Base-by-base conservation (phyloP, 768 basidiomycete genomes). In the Ephemerocybe angulata region DNA sequence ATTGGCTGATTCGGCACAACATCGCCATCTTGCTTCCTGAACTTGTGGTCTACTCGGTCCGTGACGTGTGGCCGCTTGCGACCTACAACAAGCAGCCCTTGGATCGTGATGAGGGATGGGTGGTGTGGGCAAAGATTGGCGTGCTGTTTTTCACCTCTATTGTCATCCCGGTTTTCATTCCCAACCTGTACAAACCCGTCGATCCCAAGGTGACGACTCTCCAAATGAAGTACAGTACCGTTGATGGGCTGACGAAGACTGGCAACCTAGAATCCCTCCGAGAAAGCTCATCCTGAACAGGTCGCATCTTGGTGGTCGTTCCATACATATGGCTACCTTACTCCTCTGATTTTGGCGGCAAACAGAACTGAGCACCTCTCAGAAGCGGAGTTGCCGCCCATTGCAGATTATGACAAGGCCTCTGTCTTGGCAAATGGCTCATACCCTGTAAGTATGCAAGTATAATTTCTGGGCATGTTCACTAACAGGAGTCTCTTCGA, bases 341-440 rank as follows among this genome's bases (percentile, higher is more conserved):
- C 87, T 55, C 72, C 76, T 1, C 65, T 79, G 33, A 67, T 86
- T 22, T 73, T 75, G 53, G 60, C 69, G 29, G 82, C 79, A 3
- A 75, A 76, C 57, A 69, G 72, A 12, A 60, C 76, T n/a, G 65
- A 74, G 3, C 81, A 80, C 62, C 65, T 86, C 1, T 63, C 79
- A 0, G 69, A 73, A 40, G 82, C 86, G 44, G 65, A 82, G 48
- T 67, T 87, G 27, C 84, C 85, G 13, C 82, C 82, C 2, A 75
- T 88, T 70, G 82, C 83, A 2, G 86, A 88, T 57, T 81, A 81
- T 52, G 87, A 88, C 57, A 52, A 64, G 52, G 68, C 69, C 3
- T 49, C 63, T 22, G 54, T 65, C 47, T 52, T 72, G 11, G 69
- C 61, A 31, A 62, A 52, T 17, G 62, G 49, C 17, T 61, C 59